A percentile compares a stretch with the other conserved stretches of the same genome.
Conservation (phyloP, 2,329 filamentous ascomycete genomes). For the Diplodia seriata region DNA sequence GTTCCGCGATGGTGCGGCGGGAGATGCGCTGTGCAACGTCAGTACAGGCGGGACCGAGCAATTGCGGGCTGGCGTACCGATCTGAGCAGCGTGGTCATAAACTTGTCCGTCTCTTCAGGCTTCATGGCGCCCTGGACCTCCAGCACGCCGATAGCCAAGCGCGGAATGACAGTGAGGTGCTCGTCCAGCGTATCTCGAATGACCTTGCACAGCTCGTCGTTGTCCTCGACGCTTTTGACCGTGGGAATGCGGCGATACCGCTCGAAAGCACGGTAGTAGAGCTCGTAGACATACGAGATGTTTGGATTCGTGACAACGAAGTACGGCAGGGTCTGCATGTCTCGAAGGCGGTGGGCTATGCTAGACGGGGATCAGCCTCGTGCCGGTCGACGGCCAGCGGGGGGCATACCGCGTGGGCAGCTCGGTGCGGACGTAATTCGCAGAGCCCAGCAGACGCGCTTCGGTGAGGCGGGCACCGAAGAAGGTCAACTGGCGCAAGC, state of each 20-base stretch:
- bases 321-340: constrained; percentile 96
- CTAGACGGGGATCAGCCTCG: constrained; percentile 53
- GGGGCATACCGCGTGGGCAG: constrained; percentile 75
- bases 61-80: constrained; percentile 61
- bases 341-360: constrained; percentile 89
- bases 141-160: constrained; percentile 90
- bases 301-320: constrained; percentile 95
- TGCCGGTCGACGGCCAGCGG: not conserved
- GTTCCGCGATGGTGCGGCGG: constrained; percentile 93
- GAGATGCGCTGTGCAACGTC: constrained; percentile 75
- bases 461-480: constrained; percentile 95
- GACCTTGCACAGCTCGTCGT: constrained; percentile 82
- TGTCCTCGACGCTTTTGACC: constrained; percentile 85
- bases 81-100: constrained; percentile 92
- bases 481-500: constrained; percentile 93
- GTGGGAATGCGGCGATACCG: constrained; percentile 83
- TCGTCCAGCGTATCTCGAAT: constrained; percentile 81
- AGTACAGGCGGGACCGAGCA: not conserved
- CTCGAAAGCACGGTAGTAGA: constrained; percentile 98
- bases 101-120: constrained; percentile 81
- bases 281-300: constrained; percentile 92
- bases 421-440: constrained; percentile 96
- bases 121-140: constrained; percentile 86
- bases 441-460: constrained; percentile 85
- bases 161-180: constrained; percentile 91